A percentile compares a stretch with the other conserved stretches of the same genome.
Evolutionary conservation across 169 alveolate species (phyloP).

Genomic region (Eimeria falciformis): DNA sequence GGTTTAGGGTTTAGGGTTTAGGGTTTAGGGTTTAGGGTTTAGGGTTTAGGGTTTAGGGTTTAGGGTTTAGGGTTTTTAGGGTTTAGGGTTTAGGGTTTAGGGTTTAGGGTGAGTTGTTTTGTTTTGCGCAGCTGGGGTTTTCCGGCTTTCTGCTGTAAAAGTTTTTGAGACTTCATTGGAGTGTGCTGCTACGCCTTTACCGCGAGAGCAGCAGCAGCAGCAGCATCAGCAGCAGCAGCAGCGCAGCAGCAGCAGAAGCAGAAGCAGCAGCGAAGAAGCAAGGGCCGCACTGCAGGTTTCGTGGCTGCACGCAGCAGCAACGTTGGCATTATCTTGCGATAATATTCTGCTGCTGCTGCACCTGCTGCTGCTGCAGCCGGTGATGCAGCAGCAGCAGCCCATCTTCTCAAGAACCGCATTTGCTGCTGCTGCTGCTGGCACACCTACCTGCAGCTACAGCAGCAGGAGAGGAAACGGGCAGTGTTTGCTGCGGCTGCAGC

Average conservation of each 20-base stretch:
- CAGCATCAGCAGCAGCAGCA: constrained; percentile 40
- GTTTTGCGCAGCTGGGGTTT: constrained; percentile 18
- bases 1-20: too few relatives aligned
- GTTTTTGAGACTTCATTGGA: constrained; percentile 3
- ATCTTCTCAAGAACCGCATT: background rate
- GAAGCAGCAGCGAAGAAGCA: constrained; percentile 23
- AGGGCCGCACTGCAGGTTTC: constrained; percentile 12
- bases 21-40: too few relatives aligned
- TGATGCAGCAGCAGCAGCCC: constrained; percentile 21
- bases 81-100: constrained; percentile 31
- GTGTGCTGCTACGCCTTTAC: constrained; percentile 15
- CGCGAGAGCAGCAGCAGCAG: constrained; percentile 63
- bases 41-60: background rate
- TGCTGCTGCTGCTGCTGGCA: background rate
- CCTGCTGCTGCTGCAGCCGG: constrained; percentile 17
- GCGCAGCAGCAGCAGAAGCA: constrained; percentile 3
- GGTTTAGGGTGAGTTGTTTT: background rate
- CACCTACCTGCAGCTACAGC: constrained; percentile 1
- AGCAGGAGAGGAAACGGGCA: constrained; percentile 18
- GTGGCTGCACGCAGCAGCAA: constrained; percentile 38
- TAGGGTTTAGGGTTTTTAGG: constrained; percentile 23
- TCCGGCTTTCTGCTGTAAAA: constrained; percentile 4
- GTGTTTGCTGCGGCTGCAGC: constrained; percentile 51
- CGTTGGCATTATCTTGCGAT: constrained; percentile 13
- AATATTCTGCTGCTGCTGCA: constrained; percentile 26